Evolutionary conservation across 345 rosid genomes (phyloP).

Genomic region (Boechera stricta): DNA sequence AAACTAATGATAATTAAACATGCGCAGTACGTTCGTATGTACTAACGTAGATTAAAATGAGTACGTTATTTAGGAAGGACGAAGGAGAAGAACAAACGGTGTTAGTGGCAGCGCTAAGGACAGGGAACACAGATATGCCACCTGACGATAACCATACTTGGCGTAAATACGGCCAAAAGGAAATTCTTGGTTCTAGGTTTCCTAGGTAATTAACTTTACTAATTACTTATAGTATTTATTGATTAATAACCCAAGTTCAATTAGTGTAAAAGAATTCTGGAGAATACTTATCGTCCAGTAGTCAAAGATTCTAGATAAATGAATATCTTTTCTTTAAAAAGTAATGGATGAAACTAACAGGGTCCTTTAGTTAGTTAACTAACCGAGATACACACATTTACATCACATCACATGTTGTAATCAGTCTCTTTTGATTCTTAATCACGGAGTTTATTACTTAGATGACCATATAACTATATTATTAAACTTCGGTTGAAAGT

Average conservation of each 20-base stretch:
- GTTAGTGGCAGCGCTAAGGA: slow-evolving; percentile 58
- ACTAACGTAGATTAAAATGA: slow-evolving; percentile 8
- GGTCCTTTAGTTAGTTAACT: slow-evolving; percentile 6
- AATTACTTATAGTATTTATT: background rate
- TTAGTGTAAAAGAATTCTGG: background rate
- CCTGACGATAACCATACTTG: slow-evolving; percentile 86
- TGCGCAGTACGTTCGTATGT: slow-evolving; percentile 3
- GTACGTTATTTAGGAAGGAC: slow-evolving; percentile 46
- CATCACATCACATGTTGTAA: slow-evolving; percentile 35
- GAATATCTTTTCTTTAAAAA: background rate
- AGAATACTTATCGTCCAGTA: background rate
- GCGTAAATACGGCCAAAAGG: slow-evolving; percentile 94
- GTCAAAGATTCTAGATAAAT: slow-evolving; percentile 26
- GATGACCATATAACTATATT: slow-evolving; percentile 10
- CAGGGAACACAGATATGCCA: slow-evolving; percentile 71
- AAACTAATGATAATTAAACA: background rate
- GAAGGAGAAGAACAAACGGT: slow-evolving; percentile 46
- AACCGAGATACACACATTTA: background rate
- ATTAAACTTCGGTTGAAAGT: slow-evolving; percentile 4
- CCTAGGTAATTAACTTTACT: slow-evolving; percentile 65
- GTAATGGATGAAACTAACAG: background rate
- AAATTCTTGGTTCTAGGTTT: slow-evolving; percentile 66
- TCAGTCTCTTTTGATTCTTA: slow-evolving; percentile 33
- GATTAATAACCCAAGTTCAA: background rate
- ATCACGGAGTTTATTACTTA: slow-evolving; percentile 13